Conservation (phyloP, 345 rosid genomes). For the Lepidium aucheri region DNA sequence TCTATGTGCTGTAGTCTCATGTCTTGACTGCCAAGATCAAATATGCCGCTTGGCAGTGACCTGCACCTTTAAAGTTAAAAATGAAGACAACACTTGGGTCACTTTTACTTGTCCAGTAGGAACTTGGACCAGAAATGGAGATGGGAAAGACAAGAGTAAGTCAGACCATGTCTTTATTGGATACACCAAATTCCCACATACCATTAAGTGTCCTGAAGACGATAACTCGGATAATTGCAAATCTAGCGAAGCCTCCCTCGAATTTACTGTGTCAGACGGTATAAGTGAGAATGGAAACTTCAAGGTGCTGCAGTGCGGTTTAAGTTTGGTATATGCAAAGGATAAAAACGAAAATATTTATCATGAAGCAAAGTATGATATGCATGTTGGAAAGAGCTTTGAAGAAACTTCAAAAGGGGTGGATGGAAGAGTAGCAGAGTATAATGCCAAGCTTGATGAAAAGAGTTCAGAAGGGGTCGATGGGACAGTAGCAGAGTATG, state of each 20-base stretch:
- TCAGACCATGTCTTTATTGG: constrained; percentile 9
- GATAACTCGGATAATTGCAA: neutral
- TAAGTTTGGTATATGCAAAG: constrained; percentile 13
- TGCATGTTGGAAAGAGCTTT: neutral
- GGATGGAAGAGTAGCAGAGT: neutral
- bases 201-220: neutral
- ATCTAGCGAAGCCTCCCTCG: neutral
- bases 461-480: too few species aligned
- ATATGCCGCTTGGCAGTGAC: constrained; percentile 1
- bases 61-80: neutral
- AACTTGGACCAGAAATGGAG: constrained; percentile 5
- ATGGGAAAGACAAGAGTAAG: neutral
- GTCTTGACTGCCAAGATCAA: neutral
- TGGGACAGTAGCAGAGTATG: too few species aligned
- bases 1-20: constrained; percentile 10
- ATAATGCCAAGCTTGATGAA: too few species aligned
- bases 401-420: neutral
- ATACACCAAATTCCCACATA: constrained; percentile 7
- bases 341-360: neutral
- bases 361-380: neutral
- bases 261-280: constrained; percentile 3
- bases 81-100: neutral
- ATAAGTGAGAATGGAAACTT: neutral
- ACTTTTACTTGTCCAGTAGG: constrained; percentile 7
- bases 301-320: constrained; percentile 17